These are phyloP conservation scores for Plantago ovata DNA, from an alignment of 257 asterid genomes.

Conservation along the genomic window DNA sequence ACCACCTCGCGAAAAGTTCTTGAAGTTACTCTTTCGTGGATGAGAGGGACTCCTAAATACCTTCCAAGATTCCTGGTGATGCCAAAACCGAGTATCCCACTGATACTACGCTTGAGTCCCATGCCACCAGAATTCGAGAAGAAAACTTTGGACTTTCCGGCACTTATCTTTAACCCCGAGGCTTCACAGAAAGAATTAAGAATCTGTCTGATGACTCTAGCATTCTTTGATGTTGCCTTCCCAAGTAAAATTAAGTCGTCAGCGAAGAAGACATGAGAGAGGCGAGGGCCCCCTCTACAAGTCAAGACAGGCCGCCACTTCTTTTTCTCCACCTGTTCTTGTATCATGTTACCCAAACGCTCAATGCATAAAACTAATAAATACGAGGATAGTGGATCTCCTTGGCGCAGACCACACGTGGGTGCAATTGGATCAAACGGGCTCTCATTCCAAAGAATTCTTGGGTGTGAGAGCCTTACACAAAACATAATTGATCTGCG, in stretches of 20 bases:
- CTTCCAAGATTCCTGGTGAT: neutral
- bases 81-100: neutral
- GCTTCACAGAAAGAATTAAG: neutral
- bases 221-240: neutral
- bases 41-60: neutral
- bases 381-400: conserved; percentile 1
- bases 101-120: neutral
- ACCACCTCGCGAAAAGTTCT: neutral
- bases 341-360: neutral
- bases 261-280: no score
- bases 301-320: no score
- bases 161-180: neutral
- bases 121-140: neutral
- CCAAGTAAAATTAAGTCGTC: neutral
- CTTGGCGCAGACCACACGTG: neutral
- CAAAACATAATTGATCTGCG: neutral
- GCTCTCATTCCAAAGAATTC: neutral
- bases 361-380: conserved; percentile 1
- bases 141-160: neutral
- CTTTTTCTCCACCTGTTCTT: neutral
- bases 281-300: no score
- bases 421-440: neutral
- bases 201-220: neutral
- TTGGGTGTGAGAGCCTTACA: no score
- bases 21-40: neutral